Percentiles rank a stretch among this genome's conserved stretches.
phyloP scores from a whole-genome alignment of 176 grass and related monocot species.

The Zoysia japonica region DNA sequence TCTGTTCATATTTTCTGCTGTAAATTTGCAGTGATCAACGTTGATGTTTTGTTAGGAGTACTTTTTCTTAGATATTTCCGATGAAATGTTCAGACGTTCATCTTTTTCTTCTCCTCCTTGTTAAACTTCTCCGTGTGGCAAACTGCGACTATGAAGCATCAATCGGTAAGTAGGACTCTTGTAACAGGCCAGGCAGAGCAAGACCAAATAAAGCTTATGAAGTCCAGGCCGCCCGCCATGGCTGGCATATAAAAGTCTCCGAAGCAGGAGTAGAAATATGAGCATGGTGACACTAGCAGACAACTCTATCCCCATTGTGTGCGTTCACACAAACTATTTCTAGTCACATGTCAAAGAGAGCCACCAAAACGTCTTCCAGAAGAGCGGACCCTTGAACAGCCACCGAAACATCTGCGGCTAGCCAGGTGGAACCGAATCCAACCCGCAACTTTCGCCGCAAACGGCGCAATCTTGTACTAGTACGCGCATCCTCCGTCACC shows the following conservation, averaged over 20 bases:
- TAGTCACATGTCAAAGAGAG: not conserved
- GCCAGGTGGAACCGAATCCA: conserved; percentile 15
- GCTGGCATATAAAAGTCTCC: not conserved
- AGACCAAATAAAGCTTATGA: not conserved
- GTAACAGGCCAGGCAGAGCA: not conserved
- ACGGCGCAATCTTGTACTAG: not conserved
- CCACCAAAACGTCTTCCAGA: not conserved
- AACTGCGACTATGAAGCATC: no score
- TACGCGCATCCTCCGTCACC: not conserved
- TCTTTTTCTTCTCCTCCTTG: no score
- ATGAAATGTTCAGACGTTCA: not conserved
- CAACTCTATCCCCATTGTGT: conserved; percentile 33
- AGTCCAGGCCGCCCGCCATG: conserved; percentile 21
- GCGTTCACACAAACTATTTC: not conserved
- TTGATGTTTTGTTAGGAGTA: not conserved
- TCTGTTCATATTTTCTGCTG: not conserved
- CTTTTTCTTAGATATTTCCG: not conserved
- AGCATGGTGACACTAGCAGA: conserved; percentile 23
- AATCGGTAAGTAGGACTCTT: no score
- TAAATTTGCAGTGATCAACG: not conserved
- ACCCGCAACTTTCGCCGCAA: not conserved
- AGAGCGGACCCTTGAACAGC: no score
- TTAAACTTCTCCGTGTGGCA: no score
- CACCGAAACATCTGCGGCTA: not conserved
- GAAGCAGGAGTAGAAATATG: conserved; percentile 11